Conservation (phyloP, 306 rosid species). For the Cicer cuneatum region DNA sequence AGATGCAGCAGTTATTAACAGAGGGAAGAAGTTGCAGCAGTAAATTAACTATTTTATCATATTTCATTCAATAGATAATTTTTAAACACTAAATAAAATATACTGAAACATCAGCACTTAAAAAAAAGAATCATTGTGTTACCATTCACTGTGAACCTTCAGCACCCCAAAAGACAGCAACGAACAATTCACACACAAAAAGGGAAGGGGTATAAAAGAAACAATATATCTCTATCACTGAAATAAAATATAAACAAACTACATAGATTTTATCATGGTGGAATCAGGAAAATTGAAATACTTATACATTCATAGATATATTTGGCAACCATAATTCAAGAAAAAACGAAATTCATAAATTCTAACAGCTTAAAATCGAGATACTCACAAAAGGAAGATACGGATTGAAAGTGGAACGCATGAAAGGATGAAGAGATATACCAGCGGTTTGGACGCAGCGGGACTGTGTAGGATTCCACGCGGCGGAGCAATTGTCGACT, state of each 20-base stretch:
- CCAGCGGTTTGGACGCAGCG: too few species aligned
- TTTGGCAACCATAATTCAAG: too few species aligned
- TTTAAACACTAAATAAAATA: background rate
- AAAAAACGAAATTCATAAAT: too few species aligned
- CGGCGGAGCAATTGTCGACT: too few species aligned
- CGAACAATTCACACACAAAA: conserved; percentile 5
- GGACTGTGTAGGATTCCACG: too few species aligned
- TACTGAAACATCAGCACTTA: conserved; percentile 5
- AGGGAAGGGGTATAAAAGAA: conserved; percentile 4
- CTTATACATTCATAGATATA: too few species aligned
- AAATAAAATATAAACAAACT: background rate
- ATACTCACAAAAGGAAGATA: too few species aligned
- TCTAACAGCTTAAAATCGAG: too few species aligned
- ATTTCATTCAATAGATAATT: conserved; percentile 28
- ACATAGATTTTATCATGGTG: too few species aligned
- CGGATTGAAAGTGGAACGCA: too few species aligned
- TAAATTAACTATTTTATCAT: conserved; percentile 11
- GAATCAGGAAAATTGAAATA: too few species aligned
- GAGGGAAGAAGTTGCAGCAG: conserved; percentile 23
- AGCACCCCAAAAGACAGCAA: background rate
- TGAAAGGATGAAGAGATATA: too few species aligned
- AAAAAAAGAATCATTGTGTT: background rate
- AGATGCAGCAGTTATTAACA: conserved; percentile 30
- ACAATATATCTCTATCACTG: background rate
- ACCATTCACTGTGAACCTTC: background rate